phyloP scores from a whole-genome alignment of 2,329 filamentous ascomycete genomes.

The Sclerotinia sclerotiorum region DNA sequence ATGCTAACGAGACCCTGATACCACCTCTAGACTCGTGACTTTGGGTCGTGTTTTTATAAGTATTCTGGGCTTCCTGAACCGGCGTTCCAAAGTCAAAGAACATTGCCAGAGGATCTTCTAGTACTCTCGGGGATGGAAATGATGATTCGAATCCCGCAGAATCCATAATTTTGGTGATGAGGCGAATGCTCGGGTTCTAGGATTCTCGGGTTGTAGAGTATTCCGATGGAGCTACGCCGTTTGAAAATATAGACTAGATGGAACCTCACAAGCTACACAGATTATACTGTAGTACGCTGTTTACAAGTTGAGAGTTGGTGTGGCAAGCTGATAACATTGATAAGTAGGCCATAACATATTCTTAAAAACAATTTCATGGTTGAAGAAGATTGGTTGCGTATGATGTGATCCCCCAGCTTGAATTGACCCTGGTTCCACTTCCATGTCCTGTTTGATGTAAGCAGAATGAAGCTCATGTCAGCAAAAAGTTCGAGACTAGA shows the following conservation, averaged over 20 bases:
- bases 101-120: conserved; percentile 27
- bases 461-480: conserved; percentile 17
- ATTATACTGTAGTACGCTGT: background rate
- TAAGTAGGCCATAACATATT: background rate
- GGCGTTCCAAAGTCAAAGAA: conserved; percentile 33
- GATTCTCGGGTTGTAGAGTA: background rate
- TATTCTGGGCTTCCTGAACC: conserved; percentile 12
- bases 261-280: background rate
- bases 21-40: conserved; percentile 28
- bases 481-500: background rate
- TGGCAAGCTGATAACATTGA: conserved; percentile 14
- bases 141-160: background rate
- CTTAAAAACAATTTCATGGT: background rate
- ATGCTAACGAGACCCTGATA: conserved; percentile 47
- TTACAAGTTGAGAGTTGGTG: background rate
- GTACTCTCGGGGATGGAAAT: conserved; percentile 5
- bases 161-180: background rate
- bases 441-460: conserved; percentile 14
- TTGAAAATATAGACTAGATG: background rate
- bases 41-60: background rate
- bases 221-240: background rate
- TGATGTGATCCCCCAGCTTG: background rate
- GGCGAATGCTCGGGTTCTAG: background rate
- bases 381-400: background rate
- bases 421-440: background rate